Base-by-base conservation (phyloP, 2,329 filamentous ascomycete genomes). In the Hymenoscyphus repandus region DNA sequence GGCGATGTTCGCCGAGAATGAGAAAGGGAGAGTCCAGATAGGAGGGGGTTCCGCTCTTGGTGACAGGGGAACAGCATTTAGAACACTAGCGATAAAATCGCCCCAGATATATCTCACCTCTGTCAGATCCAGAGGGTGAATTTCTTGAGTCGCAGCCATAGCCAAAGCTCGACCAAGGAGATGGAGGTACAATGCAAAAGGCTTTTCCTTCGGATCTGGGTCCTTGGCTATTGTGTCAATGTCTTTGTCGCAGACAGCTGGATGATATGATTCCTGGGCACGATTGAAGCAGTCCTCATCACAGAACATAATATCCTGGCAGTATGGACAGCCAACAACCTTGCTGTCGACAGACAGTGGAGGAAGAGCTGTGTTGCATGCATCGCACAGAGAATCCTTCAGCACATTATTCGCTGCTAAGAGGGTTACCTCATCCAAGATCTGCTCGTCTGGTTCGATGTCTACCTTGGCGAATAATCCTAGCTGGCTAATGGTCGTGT, bases 391-490 rank as follows among this genome's bases (percentile, higher is more conserved):
- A 4, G 86, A 77, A 55, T 95, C 90, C 65, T 95, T 90, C 11
- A 93, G 78, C 30, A 90, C 83, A 65, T 93, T 93, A 60, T 92
- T 93, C 41, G 89, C 91, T 1, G 91, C 96, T 37, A 99, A 73
- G 6, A 96, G 78, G 7, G 90, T 93, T 54, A 86, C 88, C 65
- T 99, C 93, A 43, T 80, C 74, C 30, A 99, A 77, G 1, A 96
- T 82, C 5, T 78, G 74, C 66, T 95, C 87, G 9, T 87, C 88
- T 0, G 90, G 81, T 0, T 74, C 71, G 34, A 97, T 88, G 58
- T 95, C 85, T 56, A 88, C 79, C 60, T 83, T 88, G 6, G 91
- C 92, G 66, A 97, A 97, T 3, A 99, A 78, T 4, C 93, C 93
- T 0, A 99, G 78, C 68, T 99, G 93, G 53, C 80, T 78, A 59